Evolutionary conservation across 177 flowering plant species (phyloP), one percentile per base, ranked within the genome.

Genomic region (Tripterygium wilfordii): DNA sequence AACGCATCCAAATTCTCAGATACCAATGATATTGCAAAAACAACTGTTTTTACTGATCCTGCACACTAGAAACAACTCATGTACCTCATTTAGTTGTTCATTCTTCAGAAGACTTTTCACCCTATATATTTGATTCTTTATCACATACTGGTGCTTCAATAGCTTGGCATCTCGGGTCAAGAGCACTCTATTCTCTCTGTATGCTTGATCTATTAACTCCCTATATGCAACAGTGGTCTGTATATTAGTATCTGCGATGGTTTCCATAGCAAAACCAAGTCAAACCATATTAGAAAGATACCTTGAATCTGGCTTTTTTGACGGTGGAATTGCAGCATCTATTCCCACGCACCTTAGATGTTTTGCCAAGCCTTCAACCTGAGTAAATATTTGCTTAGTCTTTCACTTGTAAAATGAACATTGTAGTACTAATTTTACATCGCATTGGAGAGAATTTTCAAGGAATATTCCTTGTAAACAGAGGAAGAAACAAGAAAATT

Each of bases 341-440:
- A 88, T 71, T 32, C 98, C 98, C 41, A 88, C 98, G 70, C 91
- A 92, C 4, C 96, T 64, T 26, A 92, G 57, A 65, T 84, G 96
- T 49, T 86, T 92, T 9, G 98, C 96, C 56, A 92, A 71, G 39
- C 98, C 96, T 63, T 84, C 96, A 46, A 92, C 83, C 98, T 92
- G 65, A 41, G 37, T 4, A 61, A 46, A 28, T 0, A 22, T 20
- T 29, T 18, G 8, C 13, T 45, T 42, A 42, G 26, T 21, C 25
- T 35, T 30, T 8, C 22, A 27, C 29, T 13, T n/a, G n/a, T n/a
- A n/a, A n/a, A n/a, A n/a, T n/a, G n/a, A n/a, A n/a, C n/a, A n/a
- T n/a, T n/a, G n/a, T n/a, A n/a, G n/a, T n/a, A n/a, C n/a, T n/a
- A n/a, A n/a, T n/a, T n/a, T n/a, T n/a, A n/a, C n/a, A n/a, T n/a